Conservation (phyloP, 768 basidiomycete genomes). For the Pleurotus salmoneostramineus region DNA sequence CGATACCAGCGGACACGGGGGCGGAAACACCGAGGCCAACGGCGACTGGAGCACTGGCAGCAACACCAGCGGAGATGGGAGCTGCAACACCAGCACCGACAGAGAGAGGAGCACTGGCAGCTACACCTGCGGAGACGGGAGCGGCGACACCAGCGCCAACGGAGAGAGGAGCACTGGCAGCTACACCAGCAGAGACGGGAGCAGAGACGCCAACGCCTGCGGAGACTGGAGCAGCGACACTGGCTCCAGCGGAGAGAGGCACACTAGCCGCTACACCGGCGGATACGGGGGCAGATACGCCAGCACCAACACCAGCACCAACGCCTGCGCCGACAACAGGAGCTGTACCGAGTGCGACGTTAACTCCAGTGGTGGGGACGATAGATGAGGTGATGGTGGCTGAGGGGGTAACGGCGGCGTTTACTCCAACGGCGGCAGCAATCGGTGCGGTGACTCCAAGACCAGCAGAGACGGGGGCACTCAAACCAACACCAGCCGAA, state of each 20-base stretch:
- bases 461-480: neutral
- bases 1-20: neutral
- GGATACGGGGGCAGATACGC: no score
- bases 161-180: no score
- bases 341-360: neutral
- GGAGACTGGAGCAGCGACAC: neutral
- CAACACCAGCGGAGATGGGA: no score
- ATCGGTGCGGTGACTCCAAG: neutral
- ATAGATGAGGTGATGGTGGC: no score
- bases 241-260: no score
- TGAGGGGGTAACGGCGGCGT: neutral
- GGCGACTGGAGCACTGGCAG: neutral
- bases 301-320: neutral
- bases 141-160: neutral
- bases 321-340: neutral
- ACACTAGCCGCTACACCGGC: no score
- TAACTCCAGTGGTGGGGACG: no score
- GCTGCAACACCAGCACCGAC: no score
- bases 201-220: neutral
- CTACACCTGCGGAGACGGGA: no score
- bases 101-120: no score
- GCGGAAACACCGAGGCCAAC: neutral
- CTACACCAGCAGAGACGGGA: no score
- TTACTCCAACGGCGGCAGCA: neutral
- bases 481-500: neutral